Base-by-base conservation (phyloP, 495 filamentous ascomycete species). In the Pseudevernia furfuracea region DNA sequence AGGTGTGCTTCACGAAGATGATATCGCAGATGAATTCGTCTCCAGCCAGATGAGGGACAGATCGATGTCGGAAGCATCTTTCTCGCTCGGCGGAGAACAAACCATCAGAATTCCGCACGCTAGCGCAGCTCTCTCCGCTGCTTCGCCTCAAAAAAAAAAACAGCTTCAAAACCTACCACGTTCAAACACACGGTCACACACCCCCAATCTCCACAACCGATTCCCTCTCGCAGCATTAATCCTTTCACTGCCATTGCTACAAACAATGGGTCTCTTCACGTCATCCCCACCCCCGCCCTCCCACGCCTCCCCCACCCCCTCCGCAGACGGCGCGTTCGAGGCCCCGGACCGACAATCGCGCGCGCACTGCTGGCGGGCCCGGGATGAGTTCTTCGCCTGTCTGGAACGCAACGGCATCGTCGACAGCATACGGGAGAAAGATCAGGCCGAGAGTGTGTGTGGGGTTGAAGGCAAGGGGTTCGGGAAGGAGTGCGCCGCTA, bases 301-400 rank as follows among this genome's bases (percentile, higher is more conserved):
- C 19, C 63, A 25, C 43, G 11, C 67, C 37, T 60, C 72, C 68
- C 65, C 70, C 37, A 71, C 72, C 52, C 58, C 71, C 60, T 64
- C 73, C 68, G 34, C 64, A 60, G 75, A 78, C 74, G 75, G 77
- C 69, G 73, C 81, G 62, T 70, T 81, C 76, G 84, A 87, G 65
- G 87, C 89, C 1, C 94, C 94, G 2, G 85, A 87, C 65, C 87
- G 93, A 61, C 80, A 79, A 58, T 87, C 91, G 70, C 86, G 94
- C 63, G 79, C 85, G 56, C 78, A 80, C 55, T 98, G 94, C 83
- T 98, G 90, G 87, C 87, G 88, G 58, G 86, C 87, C 21, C 84
- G 94, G 36, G 94, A 98, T 74, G 71, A 70, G 41, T 98, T 92
- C 79, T 97, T 94, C 75, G 74, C 77, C 34, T 98, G 94, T 68